Conservation (phyloP, 1,139 yeast species). For the Arxiozyma bovina region DNA sequence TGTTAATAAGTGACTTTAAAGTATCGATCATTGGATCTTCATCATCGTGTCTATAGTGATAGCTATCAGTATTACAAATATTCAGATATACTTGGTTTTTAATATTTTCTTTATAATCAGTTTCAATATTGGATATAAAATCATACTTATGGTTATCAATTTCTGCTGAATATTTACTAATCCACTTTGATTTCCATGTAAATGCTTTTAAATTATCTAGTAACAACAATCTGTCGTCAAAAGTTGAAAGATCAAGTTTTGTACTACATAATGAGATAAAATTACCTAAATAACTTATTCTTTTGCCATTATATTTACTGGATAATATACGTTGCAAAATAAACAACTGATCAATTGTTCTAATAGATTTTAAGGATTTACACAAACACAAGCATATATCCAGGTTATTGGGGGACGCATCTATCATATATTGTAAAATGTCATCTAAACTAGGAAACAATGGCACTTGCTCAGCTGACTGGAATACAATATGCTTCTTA, state of each 20-base stretch:
- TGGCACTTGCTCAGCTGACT: constrained; percentile 11
- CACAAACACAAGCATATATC: constrained; percentile 7
- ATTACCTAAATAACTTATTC: constrained; percentile 18
- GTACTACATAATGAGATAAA: constrained; percentile 12
- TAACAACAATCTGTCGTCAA: constrained; percentile 16
- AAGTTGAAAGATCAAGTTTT: constrained; percentile 15
- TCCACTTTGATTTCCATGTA: constrained; percentile 1
- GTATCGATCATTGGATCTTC: constrained; percentile 1
- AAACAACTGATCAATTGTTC: constrained; percentile 9
- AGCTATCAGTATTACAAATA: neutral
- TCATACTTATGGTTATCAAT: neutral
- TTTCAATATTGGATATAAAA: neutral
- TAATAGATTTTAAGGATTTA: neutral
- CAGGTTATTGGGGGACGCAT: neutral
- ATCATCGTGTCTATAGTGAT: constrained; percentile 5
- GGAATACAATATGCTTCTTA: constrained; percentile 7
- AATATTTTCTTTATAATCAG: neutral
- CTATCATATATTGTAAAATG: constrained; percentile 11
- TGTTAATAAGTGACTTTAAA: neutral
- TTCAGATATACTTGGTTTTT: neutral
- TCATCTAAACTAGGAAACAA: constrained; percentile 14
- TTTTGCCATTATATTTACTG: constrained; percentile 11
- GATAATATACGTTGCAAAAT: constrained; percentile 9
- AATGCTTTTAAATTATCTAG: constrained; percentile 13
- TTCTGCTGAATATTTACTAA: neutral